Evolutionary conservation across 1,284 basidiomycete genomes (phyloP), one percentile per base, ranked within the genome.

Genomic region (Kwoniella shivajii): DNA sequence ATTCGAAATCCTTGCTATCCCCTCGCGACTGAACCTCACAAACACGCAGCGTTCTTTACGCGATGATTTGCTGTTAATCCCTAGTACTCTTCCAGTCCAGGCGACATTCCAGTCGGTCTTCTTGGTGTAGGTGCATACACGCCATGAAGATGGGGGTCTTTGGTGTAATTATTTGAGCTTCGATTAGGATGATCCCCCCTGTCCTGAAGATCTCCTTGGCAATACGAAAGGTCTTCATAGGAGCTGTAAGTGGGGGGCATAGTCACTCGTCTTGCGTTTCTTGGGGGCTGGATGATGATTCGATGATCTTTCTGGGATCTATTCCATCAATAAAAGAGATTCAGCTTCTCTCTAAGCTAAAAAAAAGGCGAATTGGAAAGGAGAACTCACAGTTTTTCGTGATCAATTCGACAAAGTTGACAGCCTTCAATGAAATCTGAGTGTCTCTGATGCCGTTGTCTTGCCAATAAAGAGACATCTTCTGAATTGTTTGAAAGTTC

Each of bases 331-430:
- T 7, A 44, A 18, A 11, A 30, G 24, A 30, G 16, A 14, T 22
- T 11, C 9, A 44, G 11, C n/a, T n/a, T n/a, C 34, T 14, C 13
- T 44, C 24, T 3, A 44, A 14, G 45, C 20, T 6, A 13, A 31
- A 11, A 46, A 20, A 6, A 5, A 10, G 16, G 6, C 26, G 16
- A 18, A 31, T 20, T 6, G 2, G n/a, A 29, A 18, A 18, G 44
- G n/a, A 10, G 3, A 10, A 42, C 50, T 52, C 20, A 52, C 50
- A 52, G 36, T 31, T 24, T 24, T 13, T 52, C 41, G 29, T 52
- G 36, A 26, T 44, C 31, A 16, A 33, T 44, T 26, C 34, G 41
- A 42, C 50, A 52, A 3, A 52, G 20, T 30, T 44, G 30, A 29
- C 50, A 52, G 6, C 50, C 50, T 27, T 30, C 44, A 1, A 52